Base-by-base conservation (phyloP, 441 rosid genomes). In the Jatropha podagrica region DNA sequence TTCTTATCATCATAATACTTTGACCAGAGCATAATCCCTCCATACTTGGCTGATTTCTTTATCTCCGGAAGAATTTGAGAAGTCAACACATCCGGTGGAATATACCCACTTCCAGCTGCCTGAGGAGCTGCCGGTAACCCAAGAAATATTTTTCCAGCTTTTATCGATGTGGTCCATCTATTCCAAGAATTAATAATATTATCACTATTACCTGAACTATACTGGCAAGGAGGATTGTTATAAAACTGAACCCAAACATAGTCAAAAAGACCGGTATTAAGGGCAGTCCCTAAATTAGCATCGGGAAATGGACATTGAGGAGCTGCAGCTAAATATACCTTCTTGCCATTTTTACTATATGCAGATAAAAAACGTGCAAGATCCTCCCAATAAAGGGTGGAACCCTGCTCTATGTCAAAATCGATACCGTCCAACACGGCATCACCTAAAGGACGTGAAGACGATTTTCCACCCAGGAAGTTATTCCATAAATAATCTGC, bases 61-160 rank as follows among this genome's bases (percentile, higher is more conserved):
- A 90, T 82, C 71, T n/a, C 77, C 2, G 90, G 93, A 82, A 91
- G 92, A 54, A 91, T 81, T 78, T 80, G 82, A 49, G 88, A 81
- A 55, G 72, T 86, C 71, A 91, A n/a, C 27, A 84, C 86, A 23
- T 80, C 40, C 0, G 88, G 78, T 1, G 93, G 89, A 71, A 93
- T 81, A 74, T 82, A 91, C 32, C 96, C 97, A 46, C 90, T 87
- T 0, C 82, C 78, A 14, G 96, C 91, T 0, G 93, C 97, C 51
- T 72, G 79, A 18, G 81, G 80, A 40, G 91, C 85, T 0, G 97
- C 97, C 15, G 97, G 96, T 48, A 93, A 77, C 42, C 96, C 97
- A 62, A 91, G 7, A 65, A 89, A 89, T 48, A 92, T 49, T 55
- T 81, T 85, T 2, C 81, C 62, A 0, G 85, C 82, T 1, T 20